phyloP scores from a whole-genome alignment of 495 filamentous ascomycete genomes.

The Penicillium ucsense region DNA sequence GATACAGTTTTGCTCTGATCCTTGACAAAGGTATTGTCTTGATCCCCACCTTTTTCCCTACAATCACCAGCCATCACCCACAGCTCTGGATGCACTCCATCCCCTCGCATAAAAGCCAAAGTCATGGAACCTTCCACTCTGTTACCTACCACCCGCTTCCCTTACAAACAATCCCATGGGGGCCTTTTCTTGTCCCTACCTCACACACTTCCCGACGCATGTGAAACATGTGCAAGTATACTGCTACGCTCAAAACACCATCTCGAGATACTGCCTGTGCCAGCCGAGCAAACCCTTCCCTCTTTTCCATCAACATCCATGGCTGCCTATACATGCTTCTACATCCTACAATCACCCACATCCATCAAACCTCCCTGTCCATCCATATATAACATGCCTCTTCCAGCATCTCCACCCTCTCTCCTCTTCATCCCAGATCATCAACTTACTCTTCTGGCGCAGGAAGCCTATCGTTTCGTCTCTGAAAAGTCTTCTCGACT shows the following conservation, averaged over 20 bases:
- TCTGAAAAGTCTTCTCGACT: background rate
- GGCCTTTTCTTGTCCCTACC: background rate
- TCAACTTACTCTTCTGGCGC: conserved; percentile 3
- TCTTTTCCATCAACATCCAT: background rate
- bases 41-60: conserved; percentile 3
- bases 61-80: background rate
- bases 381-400: background rate
- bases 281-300: conserved; percentile 1
- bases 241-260: background rate
- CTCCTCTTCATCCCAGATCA: background rate
- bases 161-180: background rate
- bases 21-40: conserved; percentile 16
- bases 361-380: background rate
- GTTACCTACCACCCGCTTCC: background rate
- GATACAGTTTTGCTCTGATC: conserved; percentile 2
- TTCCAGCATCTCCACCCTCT: background rate
- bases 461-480: conserved; percentile 7
- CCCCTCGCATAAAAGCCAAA: background rate
- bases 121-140: background rate
- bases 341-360: too few relatives aligned
- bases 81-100: background rate
- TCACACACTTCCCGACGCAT: background rate
- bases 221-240: background rate
- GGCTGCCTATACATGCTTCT: background rate
- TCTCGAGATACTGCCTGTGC: background rate